These are phyloP conservation scores for Jamesozyma piceae DNA, from an alignment of 805 yeast genomes.

Conservation along the genomic window DNA sequence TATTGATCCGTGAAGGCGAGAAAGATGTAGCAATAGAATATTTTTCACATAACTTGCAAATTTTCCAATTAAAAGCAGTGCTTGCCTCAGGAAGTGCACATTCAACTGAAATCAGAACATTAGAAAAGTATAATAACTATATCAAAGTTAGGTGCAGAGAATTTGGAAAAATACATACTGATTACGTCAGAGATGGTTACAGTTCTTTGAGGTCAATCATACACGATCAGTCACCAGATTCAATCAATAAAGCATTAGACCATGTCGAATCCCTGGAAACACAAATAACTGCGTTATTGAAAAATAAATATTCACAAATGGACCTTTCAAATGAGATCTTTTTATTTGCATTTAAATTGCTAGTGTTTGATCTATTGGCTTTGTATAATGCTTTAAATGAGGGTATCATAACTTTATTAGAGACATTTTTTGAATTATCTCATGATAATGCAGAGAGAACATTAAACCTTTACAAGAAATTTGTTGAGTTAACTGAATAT, in stretches of 20 bases:
- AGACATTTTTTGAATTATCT: slow-evolving; percentile 90
- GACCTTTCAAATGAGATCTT: slow-evolving; percentile 81
- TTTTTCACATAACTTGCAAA: slow-evolving; percentile 41
- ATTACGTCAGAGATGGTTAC: slow-evolving; percentile 68
- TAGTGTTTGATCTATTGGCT: slow-evolving; percentile 82
- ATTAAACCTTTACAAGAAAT: slow-evolving; percentile 69
- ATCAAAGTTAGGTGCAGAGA: slow-evolving; percentile 60
- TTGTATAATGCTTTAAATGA: slow-evolving; percentile 87
- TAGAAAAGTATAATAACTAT: slow-evolving; percentile 65
- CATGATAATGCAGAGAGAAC: slow-evolving; percentile 80
- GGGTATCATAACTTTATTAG: slow-evolving; percentile 88
- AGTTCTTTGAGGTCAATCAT: slow-evolving; percentile 35
- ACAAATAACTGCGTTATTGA: slow-evolving; percentile 67
- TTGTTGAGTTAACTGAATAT: slow-evolving; percentile 75
- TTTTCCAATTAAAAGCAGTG: slow-evolving; percentile 38
- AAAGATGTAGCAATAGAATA: slow-evolving; percentile 60
- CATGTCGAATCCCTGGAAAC: slow-evolving; percentile 75
- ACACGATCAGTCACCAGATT: slow-evolving; percentile 43
- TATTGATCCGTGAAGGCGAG: slow-evolving; percentile 89
- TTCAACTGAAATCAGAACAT: slow-evolving; percentile 40
- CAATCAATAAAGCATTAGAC: slow-evolving; percentile 63
- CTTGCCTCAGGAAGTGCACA: slow-evolving; percentile 13
- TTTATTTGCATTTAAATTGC: slow-evolving; percentile 73
- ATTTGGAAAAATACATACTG: slow-evolving; percentile 52
- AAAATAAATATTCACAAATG: slow-evolving; percentile 64